Evolutionary conservation across 1,284 basidiomycete genomes (phyloP).

Genomic region (Apiotrichum veenhuisii): DNA sequence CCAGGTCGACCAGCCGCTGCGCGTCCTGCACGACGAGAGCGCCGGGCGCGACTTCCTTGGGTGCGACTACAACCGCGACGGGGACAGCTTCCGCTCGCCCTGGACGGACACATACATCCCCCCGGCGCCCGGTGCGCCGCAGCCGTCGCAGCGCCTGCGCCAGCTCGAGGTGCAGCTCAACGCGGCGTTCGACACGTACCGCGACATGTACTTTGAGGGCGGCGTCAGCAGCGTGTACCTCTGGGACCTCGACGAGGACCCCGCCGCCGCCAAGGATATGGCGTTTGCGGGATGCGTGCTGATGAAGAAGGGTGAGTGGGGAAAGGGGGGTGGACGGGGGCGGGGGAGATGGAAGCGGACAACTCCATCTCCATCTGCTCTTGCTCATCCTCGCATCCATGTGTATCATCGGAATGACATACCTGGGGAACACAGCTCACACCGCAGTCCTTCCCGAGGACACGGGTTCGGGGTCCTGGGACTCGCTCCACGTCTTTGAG

Average conservation of each 20-base stretch:
- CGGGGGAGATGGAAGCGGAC: too few species aligned
- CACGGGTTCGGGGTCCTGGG: constrained; percentile 64
- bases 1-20: constrained; percentile 91
- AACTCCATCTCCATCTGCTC: too few species aligned
- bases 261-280: constrained; percentile 37
- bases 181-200: constrained; percentile 94
- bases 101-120: constrained; percentile 93
- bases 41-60: constrained; percentile 81
- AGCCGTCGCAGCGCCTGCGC: constrained; percentile 76
- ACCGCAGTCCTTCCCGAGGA: constrained; percentile 18
- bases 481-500: constrained; percentile 98
- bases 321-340: not conserved
- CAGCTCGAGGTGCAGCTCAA: constrained; percentile 91
- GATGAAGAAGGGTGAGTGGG: constrained; percentile 80
- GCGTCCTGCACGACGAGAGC: constrained; percentile 69
- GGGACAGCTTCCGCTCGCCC: constrained; percentile 90
- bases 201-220: constrained; percentile 97
- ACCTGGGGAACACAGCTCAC: constrained; percentile 1
- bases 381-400: too few species aligned
- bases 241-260: constrained; percentile 93
- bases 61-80: constrained; percentile 97
- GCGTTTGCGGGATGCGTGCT: constrained; percentile 91
- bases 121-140: constrained; percentile 77
- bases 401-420: too few species aligned
- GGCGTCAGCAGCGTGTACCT: constrained; percentile 97